Base-by-base conservation (phyloP, 441 rosid genomes). In the Populus hybrid region DNA sequence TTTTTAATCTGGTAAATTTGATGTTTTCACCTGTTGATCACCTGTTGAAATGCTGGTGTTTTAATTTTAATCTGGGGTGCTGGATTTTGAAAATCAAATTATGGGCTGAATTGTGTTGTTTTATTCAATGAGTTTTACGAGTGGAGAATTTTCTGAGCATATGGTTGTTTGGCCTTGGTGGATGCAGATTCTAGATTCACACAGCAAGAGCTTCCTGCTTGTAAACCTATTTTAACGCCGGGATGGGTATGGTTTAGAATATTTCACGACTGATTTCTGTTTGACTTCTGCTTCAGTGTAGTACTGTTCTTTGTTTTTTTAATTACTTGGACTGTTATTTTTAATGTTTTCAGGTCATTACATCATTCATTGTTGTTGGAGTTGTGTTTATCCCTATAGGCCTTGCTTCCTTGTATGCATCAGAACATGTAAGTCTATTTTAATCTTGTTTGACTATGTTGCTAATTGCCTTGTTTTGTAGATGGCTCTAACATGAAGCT, bases 121-220 rank as follows among this genome's bases (percentile, higher is more conserved):
- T 50, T 50, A 50, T 50, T 50, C 57, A 50, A 50, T 50, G 57
- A 50, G 57, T 50, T 50, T 46, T 30, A 30, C 1, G 61, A 53
- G 7, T 70, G 5, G 46, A 46, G 32, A 35, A 38, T 42, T 70
- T 26, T 67, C 26, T 12, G 30, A 42, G 14, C 9, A 16, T 30
- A 46, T 69, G 57, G 6, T 76, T 75, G 28, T 46, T 64, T 53
- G 61, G 61, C n/a, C 2, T 30, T 71, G 6, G 16, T 83, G 71
- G 64, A 72, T 87, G 65, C 91, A 95, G 99, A 95, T 86, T 92
- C 99, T 2, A 90, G 86, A 83, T 95, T 95, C 79, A 87, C 98
- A 10, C 99, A 95, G 50, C 99, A 92, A 81, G 98, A 95, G 74
- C 98, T 95, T 85, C 97, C 98, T 40, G 99, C 99, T 75, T 93